Evolutionary conservation across 2,329 filamentous ascomycete species (phyloP).

Genomic region (Diatrype stigma): DNA sequence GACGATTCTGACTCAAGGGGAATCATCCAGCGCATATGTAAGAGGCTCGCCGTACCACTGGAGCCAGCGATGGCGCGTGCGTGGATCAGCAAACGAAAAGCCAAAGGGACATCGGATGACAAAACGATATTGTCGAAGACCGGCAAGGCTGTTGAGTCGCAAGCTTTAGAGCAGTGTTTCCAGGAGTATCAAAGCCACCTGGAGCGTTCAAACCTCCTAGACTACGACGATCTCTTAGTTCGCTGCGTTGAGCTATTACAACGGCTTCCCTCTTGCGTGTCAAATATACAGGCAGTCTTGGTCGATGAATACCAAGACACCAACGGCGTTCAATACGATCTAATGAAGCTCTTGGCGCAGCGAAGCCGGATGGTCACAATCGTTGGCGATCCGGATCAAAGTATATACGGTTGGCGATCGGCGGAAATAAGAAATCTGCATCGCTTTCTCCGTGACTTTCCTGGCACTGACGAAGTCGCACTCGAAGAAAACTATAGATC

Average conservation of each 20-base stretch:
- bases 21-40: constrained; percentile 79
- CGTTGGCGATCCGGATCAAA: constrained; percentile 95
- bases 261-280: constrained; percentile 72
- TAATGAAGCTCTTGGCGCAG: constrained; percentile 85
- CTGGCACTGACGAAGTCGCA: constrained; percentile 74
- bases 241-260: constrained; percentile 76
- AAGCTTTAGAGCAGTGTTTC: constrained; percentile 65
- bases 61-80: constrained; percentile 68
- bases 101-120: constrained; percentile 44
- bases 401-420: constrained; percentile 93
- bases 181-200: constrained; percentile 75
- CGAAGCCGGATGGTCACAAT: constrained; percentile 75
- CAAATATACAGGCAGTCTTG: constrained; percentile 83
- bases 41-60: constrained; percentile 62
- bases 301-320: constrained; percentile 99
- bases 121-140: constrained; percentile 39
- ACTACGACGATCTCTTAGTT: constrained; percentile 90
- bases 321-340: constrained; percentile 88
- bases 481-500: constrained; percentile 95
- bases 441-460: constrained; percentile 72
- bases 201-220: constrained; percentile 72
- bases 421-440: constrained; percentile 87
- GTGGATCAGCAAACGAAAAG: constrained; percentile 70
- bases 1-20: constrained; percentile 76
- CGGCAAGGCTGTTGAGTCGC: constrained; percentile 37